A percentile compares a stretch with the other conserved stretches of the same genome.
phyloP scores from a whole-genome alignment of 192 early-diverging fungal species.

The Backusella parvicylindrica region DNA sequence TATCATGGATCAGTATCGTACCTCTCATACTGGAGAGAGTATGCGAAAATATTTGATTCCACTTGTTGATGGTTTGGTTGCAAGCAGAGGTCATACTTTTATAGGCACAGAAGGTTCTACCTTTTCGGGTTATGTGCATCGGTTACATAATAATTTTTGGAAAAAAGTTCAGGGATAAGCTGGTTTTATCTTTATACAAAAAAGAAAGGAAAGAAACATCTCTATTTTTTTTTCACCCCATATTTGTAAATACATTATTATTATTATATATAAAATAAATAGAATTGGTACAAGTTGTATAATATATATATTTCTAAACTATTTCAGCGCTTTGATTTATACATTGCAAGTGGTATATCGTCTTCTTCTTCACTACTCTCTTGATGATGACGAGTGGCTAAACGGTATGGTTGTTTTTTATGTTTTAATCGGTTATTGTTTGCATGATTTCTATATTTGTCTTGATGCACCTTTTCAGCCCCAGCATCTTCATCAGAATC shows the following conservation, averaged over 20 bases:
- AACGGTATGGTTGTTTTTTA: neutral
- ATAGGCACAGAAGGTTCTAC: constrained; percentile 31
- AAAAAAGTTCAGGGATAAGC: neutral
- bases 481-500: neutral
- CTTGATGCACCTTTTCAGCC: neutral
- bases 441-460: constrained; percentile 5
- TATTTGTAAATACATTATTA: neutral
- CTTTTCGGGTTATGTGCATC: constrained; percentile 30
- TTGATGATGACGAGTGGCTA: neutral
- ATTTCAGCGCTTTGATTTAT: constrained; percentile 25
- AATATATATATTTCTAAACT: no score
- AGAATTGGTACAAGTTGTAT: neutral
- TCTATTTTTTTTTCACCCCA: neutral
- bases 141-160: constrained; percentile 22
- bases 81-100: constrained; percentile 30
- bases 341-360: constrained; percentile 60
- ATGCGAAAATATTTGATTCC: constrained; percentile 27
- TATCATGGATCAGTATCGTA: constrained; percentile 11
- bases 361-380: constrained; percentile 19
- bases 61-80: constrained; percentile 24
- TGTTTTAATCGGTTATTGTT: neutral
- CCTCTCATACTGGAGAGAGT: constrained; percentile 13
- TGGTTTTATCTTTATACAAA: neutral
- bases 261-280: neutral
- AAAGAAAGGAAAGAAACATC: neutral